Conservation (phyloP, 2,329 filamentous ascomycete genomes). For the Hypoxylon sp. region DNA sequence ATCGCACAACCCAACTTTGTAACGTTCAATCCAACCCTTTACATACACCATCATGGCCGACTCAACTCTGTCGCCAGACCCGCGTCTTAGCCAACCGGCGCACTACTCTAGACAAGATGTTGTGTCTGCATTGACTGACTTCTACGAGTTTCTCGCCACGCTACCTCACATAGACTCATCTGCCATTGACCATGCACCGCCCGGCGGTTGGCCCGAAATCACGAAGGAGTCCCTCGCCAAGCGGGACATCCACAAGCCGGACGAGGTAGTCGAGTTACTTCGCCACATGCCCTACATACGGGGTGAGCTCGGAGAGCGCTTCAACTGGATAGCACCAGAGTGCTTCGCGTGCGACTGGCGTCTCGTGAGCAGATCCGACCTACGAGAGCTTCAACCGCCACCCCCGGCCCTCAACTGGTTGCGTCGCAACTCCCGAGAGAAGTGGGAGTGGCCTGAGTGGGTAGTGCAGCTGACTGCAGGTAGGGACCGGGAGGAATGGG, state of each 20-base stretch:
- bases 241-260: slow-evolving; percentile 2
- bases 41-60: neutral
- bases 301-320: slow-evolving; percentile 3
- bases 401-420: neutral
- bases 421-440: neutral
- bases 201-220: slow-evolving; percentile 16
- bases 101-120: slow-evolving; percentile 9
- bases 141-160: slow-evolving; percentile 15
- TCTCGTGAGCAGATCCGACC: slow-evolving; percentile 2
- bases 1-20: neutral
- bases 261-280: slow-evolving; percentile 13
- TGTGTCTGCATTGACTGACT: slow-evolving; percentile 5
- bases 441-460: slow-evolving; percentile 13
- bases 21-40: neutral
- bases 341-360: slow-evolving; percentile 21
- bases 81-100: slow-evolving; percentile 4
- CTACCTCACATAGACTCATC: slow-evolving; percentile 12
- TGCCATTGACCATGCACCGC: slow-evolving; percentile 10
- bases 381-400: neutral
- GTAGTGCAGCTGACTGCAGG: slow-evolving; percentile 18
- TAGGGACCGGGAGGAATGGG: slow-evolving; percentile 11
- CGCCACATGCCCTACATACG: slow-evolving; percentile 17
- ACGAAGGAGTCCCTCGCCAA: slow-evolving; percentile 9
- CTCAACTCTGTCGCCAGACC: slow-evolving; percentile 10
- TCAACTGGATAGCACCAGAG: slow-evolving; percentile 17